A percentile compares a stretch with the other conserved stretches of the same genome.
These are phyloP conservation scores for Nicotiana attenuata DNA, from an alignment of 257 asterid species.

Conservation along the genomic window DNA sequence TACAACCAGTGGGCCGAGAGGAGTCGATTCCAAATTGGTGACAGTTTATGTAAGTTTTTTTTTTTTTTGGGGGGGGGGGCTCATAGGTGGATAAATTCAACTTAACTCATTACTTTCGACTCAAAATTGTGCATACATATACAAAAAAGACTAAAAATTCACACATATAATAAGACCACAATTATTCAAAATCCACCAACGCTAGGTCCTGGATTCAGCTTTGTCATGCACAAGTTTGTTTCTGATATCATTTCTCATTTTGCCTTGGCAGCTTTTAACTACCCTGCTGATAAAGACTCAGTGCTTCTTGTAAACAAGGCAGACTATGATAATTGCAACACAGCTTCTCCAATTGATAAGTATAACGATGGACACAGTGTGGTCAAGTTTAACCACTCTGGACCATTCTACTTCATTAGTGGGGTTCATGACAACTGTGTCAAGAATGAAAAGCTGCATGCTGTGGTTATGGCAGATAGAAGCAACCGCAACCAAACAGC, in stretches of 20 bases:
- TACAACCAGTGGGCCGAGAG: conserved; percentile 35
- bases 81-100: neutral
- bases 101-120: neutral
- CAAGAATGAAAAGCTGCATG: conserved; percentile 54
- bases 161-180: neutral
- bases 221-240: neutral
- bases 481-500: conserved; percentile 28
- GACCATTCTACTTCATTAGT: conserved; percentile 70
- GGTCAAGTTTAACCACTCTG: conserved; percentile 44
- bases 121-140: neutral
- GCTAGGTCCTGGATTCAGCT: neutral
- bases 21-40: conserved; percentile 34
- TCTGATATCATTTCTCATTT: neutral
- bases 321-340: conserved; percentile 51
- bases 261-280: conserved; percentile 55
- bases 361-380: conserved; percentile 50
- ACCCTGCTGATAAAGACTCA: conserved; percentile 48
- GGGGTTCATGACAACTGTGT: conserved; percentile 60
- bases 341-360: conserved; percentile 38
- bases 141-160: neutral
- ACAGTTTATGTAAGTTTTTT: conserved; percentile 24
- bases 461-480: conserved; percentile 72
- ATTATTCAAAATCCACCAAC: neutral
- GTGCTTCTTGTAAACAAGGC: conserved; percentile 59
- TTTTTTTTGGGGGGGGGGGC: neutral